Evolutionary conservation across 2,329 filamentous ascomycete species (phyloP).

Genomic region (Tolypocladium album): DNA sequence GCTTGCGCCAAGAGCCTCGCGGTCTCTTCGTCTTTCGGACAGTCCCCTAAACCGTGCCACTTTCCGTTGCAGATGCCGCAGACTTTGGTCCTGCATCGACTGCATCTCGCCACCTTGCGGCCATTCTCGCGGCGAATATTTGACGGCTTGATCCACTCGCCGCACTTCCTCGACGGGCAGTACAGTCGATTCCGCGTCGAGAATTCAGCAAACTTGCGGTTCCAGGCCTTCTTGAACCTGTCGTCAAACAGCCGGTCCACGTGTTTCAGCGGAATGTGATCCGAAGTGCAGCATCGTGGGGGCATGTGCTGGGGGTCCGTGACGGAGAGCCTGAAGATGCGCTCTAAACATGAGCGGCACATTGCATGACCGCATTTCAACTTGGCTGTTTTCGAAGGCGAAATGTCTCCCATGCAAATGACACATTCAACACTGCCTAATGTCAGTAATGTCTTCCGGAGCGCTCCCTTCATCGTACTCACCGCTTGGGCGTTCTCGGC

Average conservation of each 20-base stretch:
- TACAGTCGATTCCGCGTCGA: conserved; percentile 66
- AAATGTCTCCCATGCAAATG: conserved; percentile 60
- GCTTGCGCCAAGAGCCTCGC: conserved; percentile 53
- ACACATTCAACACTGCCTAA: conserved; percentile 56
- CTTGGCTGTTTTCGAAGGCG: conserved; percentile 52
- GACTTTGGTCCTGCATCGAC: conserved; percentile 60
- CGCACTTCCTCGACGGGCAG: conserved; percentile 63
- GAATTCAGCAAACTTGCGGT: conserved; percentile 68
- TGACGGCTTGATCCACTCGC: conserved; percentile 67
- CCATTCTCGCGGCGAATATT: conserved; percentile 50
- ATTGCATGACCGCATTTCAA: conserved; percentile 72
- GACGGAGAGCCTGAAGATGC: conserved; percentile 64
- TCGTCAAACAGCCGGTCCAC: conserved; percentile 66
- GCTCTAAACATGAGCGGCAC: conserved; percentile 67
- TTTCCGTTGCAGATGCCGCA: conserved; percentile 64
- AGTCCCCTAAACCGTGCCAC: conserved; percentile 61
- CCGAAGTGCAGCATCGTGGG: conserved; percentile 65
- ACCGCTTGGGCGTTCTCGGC: conserved; percentile 1
- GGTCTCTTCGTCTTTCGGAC: conserved; percentile 60
- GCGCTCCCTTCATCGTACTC: neutral
- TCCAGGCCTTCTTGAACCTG: conserved; percentile 70
- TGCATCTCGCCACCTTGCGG: conserved; percentile 59
- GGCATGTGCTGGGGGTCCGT: conserved; percentile 76
- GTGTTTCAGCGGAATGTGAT: conserved; percentile 64
- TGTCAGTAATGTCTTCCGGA: conserved; percentile 5